Evolutionary conservation across 371 early-diverging fungal genomes (phyloP).

Genomic region (Apophysomyces ossiformis): DNA sequence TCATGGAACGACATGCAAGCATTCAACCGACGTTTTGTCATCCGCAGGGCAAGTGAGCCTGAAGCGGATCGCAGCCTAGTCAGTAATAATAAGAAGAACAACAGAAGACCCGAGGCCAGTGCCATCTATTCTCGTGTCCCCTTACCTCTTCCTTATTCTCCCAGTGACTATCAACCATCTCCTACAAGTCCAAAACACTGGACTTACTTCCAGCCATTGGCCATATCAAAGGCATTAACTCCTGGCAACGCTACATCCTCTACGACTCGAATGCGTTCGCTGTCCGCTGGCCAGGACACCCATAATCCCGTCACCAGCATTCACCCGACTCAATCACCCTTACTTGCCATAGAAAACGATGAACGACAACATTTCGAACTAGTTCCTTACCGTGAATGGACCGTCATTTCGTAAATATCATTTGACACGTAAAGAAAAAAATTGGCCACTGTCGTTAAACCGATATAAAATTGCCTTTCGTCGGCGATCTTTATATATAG

Average conservation of each 20-base stretch:
- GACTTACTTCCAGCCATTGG: conserved; percentile 17
- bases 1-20: conserved; percentile 4
- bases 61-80: conserved; percentile 6
- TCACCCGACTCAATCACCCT: background rate
- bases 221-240: background rate
- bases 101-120: background rate
- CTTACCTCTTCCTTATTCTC: conserved; percentile 50
- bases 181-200: conserved; percentile 45
- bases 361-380: conserved; percentile 35
- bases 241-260: background rate
- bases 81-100: background rate
- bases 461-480: background rate
- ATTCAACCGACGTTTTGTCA: background rate
- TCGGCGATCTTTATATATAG: conserved; percentile 22
- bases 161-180: conserved; percentile 45
- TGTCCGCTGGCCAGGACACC: conserved; percentile 26
- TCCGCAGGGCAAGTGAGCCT: conserved; percentile 18
- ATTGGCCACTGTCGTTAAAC: background rate
- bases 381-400: conserved; percentile 61
- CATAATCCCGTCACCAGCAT: conserved; percentile 10
- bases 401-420: conserved; percentile 52
- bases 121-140: conserved; percentile 34
- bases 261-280: conserved; percentile 40
- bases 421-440: no score
- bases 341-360: conserved; percentile 13